phyloP scores from a whole-genome alignment of 306 rosid genomes.

The Calophaca sinica region DNA sequence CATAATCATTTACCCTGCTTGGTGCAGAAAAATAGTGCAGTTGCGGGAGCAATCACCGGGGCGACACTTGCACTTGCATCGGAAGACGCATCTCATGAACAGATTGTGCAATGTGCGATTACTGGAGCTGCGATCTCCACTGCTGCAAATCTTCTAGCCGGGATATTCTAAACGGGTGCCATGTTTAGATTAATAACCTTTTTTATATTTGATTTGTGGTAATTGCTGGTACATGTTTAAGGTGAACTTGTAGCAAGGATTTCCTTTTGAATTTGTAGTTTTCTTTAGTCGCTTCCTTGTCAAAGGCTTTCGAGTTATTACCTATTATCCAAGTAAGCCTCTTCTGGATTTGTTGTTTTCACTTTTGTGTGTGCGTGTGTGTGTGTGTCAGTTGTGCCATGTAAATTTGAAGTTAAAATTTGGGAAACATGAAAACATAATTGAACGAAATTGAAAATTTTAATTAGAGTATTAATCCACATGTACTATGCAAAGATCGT shows the following conservation, averaged over 20 bases:
- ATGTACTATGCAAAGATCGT: too few relatives aligned
- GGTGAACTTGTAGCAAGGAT: not conserved
- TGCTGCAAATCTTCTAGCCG: constrained; percentile 81
- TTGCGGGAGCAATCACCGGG: constrained; percentile 87
- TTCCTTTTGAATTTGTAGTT: constrained; percentile 29
- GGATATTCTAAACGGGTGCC: constrained; percentile 58
- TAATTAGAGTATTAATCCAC: too few relatives aligned
- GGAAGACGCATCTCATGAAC: constrained; percentile 75
- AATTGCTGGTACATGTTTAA: constrained; percentile 17
- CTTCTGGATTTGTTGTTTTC: not conserved
- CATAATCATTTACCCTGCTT: constrained; percentile 7
- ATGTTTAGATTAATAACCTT: not conserved
- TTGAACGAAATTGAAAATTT: too few relatives aligned
- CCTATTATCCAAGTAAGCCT: not conserved
- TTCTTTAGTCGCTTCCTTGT: not conserved
- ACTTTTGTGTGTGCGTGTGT: too few relatives aligned
- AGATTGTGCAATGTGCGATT: constrained; percentile 80
- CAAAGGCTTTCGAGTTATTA: too few relatives aligned
- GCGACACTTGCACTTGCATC: constrained; percentile 76
- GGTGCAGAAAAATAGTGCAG: constrained; percentile 89
- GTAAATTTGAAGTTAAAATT: too few relatives aligned
- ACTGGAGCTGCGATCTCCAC: constrained; percentile 91
- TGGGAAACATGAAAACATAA: too few relatives aligned
- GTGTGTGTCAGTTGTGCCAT: too few relatives aligned
- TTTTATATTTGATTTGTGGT: constrained; percentile 17